A percentile compares a stretch with the other conserved stretches of the same genome.
Conservation (phyloP, 305 asterid genomes). For the Salvia sclarea region DNA sequence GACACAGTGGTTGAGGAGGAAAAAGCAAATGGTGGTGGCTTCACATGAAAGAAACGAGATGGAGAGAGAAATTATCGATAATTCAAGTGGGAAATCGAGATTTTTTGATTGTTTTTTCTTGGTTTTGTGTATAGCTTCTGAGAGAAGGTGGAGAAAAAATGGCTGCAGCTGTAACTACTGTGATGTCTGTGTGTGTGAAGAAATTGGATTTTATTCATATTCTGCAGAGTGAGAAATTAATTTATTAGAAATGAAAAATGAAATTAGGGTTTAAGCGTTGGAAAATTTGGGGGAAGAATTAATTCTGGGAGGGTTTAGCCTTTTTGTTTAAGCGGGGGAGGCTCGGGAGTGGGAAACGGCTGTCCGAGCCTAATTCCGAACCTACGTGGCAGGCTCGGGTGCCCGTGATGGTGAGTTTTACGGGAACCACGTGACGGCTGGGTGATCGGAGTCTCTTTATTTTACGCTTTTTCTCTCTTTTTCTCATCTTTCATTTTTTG, state of each 20-base stretch:
- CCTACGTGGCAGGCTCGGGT: slow-evolving; percentile 47
- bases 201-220: background rate
- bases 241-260: background rate
- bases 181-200: background rate
- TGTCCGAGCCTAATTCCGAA: slow-evolving; percentile 87
- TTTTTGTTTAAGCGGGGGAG: slow-evolving; percentile 19
- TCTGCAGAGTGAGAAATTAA: background rate
- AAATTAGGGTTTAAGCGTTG: slow-evolving; percentile 9
- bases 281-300: background rate
- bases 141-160: slow-evolving; percentile 48
- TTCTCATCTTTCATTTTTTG: background rate
- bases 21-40: slow-evolving; percentile 54
- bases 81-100: slow-evolving; percentile 6
- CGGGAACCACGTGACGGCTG: slow-evolving; percentile 57
- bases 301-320: slow-evolving; percentile 13
- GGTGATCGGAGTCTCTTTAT: slow-evolving; percentile 14
- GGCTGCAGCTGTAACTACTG: slow-evolving; percentile 23
- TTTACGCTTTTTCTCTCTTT: background rate
- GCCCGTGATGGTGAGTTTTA: slow-evolving; percentile 29
- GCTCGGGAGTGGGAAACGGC: slow-evolving; percentile 51
- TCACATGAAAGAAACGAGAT: slow-evolving; percentile 59
- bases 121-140: slow-evolving; percentile 46
- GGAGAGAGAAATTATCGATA: slow-evolving; percentile 1
- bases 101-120: slow-evolving; percentile 34
- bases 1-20: slow-evolving; percentile 5